Evolutionary conservation across 768 basidiomycete genomes (phyloP).

Genomic region (Boletales sp.): DNA sequence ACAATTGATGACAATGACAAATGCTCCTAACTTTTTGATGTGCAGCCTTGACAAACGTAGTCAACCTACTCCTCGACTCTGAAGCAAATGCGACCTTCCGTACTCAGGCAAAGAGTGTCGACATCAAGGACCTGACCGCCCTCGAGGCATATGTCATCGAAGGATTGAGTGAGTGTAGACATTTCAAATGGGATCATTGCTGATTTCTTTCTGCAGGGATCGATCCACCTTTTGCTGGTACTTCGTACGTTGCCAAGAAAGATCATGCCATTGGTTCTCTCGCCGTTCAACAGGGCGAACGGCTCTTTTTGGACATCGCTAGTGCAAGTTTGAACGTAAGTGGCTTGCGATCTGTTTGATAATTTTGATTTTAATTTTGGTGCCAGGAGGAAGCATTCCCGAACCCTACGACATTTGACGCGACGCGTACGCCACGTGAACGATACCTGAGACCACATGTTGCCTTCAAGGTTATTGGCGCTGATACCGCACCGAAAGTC

Average conservation of each 20-base stretch:
- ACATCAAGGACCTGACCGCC: constrained; percentile 33
- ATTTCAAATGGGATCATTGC: neutral
- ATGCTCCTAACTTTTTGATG: neutral
- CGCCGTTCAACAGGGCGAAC: constrained; percentile 44
- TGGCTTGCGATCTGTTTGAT: constrained; percentile 2
- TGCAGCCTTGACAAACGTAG: constrained; percentile 58
- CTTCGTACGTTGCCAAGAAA: constrained; percentile 51
- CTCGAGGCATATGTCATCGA: constrained; percentile 63
- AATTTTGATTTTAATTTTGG: neutral
- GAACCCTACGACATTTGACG: constrained; percentile 42
- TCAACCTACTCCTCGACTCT: constrained; percentile 63
- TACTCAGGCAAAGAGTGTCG: constrained; percentile 28
- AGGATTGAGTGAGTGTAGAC: constrained; percentile 56
- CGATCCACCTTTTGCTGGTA: constrained; percentile 69
- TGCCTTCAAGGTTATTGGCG: constrained; percentile 46
- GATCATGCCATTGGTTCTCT: constrained; percentile 43
- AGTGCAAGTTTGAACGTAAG: constrained; percentile 57
- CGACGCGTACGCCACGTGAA: constrained; percentile 40
- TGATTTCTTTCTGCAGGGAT: constrained; percentile 44
- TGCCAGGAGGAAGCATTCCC: constrained; percentile 50
- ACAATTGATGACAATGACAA: neutral
- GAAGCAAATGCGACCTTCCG: constrained; percentile 38
- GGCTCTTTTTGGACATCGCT: constrained; percentile 60
- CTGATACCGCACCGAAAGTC: constrained; percentile 55
- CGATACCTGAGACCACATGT: constrained; percentile 49